Evolutionary conservation across 2,329 filamentous ascomycete species (phyloP), one percentile per base, ranked within the genome.

Genomic region (Fusarium euwallaceae): DNA sequence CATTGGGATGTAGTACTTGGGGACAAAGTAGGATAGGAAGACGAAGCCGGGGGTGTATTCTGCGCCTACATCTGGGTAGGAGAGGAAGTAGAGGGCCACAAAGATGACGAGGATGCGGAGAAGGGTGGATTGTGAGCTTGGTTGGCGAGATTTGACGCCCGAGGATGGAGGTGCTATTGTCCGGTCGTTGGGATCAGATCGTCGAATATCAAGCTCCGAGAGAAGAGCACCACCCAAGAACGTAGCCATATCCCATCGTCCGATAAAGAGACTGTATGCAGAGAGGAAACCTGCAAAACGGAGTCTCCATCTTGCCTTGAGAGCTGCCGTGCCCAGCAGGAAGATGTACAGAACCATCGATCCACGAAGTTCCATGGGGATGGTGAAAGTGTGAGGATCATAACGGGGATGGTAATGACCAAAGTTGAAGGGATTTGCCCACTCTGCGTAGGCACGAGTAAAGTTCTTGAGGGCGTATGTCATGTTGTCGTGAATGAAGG

Each of bases 361-460:
- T 2, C 83, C 83, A 4, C 83, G 82, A 5, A 85, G 76, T 58
- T 85, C 83, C 80, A 84, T 84, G 2, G 83, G 83, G 22, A 85
- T 84, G 5, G 83, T 85, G 55, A 82, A 85, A 0, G 82, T 84
- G 61, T 85, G 83, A 8, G 83, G 83, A 63, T 85, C 83, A 66
- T 84, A 84, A 7, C 83, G 82, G 12, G 82, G 76, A 58, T 84
- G 82, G 48, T 83, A 83, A 34, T 83, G 81, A 7, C 80, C 80
- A 58, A 83, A 84, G 72, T 81, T 83, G 78, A 84, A 85, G 1
- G 82, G 82, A 48, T 85, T 85, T 12, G 82, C 83, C 83, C 83
- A 85, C 63, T 85, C 82, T 1, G 79, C 74, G 34, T 83, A 84
- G 1, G 78, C 78, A 16, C 82, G 74, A 1, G 81, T 82, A 62